phyloP scores from a whole-genome alignment of 192 early-diverging fungal species.

The Phlyctochytrium arcticum region DNA sequence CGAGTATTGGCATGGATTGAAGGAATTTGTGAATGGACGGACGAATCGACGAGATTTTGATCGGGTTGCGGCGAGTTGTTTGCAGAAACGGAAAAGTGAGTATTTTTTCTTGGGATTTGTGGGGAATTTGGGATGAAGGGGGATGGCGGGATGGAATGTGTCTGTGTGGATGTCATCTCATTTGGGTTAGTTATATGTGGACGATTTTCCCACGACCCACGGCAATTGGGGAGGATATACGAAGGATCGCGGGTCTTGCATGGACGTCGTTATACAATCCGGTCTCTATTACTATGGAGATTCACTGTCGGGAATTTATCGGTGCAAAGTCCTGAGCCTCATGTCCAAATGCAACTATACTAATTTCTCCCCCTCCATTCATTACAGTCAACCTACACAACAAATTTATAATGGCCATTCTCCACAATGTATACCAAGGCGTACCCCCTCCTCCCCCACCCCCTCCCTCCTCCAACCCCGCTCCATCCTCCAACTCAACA shows the following conservation, averaged over 20 bases:
- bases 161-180: too few relatives aligned
- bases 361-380: not conserved
- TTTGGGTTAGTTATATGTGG: too few relatives aligned
- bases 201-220: too few relatives aligned
- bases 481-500: not conserved
- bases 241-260: too few relatives aligned
- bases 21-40: slow-evolving; percentile 31
- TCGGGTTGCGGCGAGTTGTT: not conserved
- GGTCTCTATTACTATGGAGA: too few relatives aligned
- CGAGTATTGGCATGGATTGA: slow-evolving; percentile 38
- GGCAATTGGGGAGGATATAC: too few relatives aligned
- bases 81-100: slow-evolving; percentile 23
- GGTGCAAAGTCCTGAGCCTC: too few relatives aligned
- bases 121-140: not conserved
- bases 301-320: too few relatives aligned
- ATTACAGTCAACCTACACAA: slow-evolving; percentile 31
- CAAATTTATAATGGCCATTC: slow-evolving; percentile 34
- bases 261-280: too few relatives aligned
- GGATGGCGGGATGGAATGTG: too few relatives aligned
- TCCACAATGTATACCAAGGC: slow-evolving; percentile 28
- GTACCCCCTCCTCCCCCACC: not conserved
- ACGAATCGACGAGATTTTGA: slow-evolving; percentile 20
- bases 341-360: not conserved
- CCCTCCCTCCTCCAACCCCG: too few relatives aligned
- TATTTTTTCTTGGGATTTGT: not conserved